Conservation (phyloP, 345 rosid genomes). For the Eucalyptus regnans region DNA sequence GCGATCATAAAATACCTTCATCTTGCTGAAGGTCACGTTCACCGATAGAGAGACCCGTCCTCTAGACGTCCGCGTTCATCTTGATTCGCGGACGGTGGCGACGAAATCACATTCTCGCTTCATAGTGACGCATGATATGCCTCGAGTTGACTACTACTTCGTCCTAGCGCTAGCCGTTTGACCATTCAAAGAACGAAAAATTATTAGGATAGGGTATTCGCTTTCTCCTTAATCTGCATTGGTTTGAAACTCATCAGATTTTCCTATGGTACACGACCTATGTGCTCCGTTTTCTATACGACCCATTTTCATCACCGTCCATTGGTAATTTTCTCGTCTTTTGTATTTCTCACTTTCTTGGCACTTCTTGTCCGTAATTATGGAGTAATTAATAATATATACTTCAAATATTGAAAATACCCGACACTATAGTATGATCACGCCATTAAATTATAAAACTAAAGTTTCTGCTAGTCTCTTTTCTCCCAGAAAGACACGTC, state of each 20-base stretch:
- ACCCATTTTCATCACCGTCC: background rate
- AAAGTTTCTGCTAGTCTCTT: background rate
- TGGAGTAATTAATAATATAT: background rate
- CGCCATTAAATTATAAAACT: background rate
- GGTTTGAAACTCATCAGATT: background rate
- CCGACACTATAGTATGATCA: background rate
- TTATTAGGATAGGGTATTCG: background rate
- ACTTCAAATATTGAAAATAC: background rate
- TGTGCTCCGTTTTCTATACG: background rate
- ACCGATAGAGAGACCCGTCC: too few species aligned
- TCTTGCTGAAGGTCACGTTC: too few species aligned
- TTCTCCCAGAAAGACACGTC: background rate
- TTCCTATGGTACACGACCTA: background rate
- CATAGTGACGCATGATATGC: background rate
- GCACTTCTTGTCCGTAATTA: background rate
- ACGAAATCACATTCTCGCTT: background rate
- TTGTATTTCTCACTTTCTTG: background rate
- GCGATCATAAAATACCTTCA: fast-evolving
- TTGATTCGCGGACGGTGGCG: too few species aligned
- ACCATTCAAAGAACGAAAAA: background rate
- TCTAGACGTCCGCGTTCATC: too few species aligned
- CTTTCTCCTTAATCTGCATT: background rate
- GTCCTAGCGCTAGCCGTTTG: background rate
- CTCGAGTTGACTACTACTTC: background rate
- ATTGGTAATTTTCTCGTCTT: background rate